Base-by-base conservation (phyloP, 352 stramenopile species). In the Phytophthora pluvialis region DNA sequence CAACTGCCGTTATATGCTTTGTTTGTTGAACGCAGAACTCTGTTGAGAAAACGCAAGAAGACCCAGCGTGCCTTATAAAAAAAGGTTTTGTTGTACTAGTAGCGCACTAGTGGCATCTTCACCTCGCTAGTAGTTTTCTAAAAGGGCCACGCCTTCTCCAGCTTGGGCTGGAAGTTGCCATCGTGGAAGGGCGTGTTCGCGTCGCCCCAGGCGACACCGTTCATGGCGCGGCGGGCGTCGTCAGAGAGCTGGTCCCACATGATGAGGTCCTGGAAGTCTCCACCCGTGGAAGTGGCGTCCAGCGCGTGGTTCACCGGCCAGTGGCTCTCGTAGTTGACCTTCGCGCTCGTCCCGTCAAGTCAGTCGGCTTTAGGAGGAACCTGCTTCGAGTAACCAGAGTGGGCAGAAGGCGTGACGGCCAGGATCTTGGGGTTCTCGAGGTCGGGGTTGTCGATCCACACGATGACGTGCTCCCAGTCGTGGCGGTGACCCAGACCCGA, bases 211-310 rank as follows among this genome's bases (percentile, higher is more conserved):
- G 25, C 16, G 1, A 56, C 48, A 7, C 12, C 31, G 26, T 64
- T 61, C 18, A 72, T 12, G 2, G 64, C 56, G 16, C 36, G 31
- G 10, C 64, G 49, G 15, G 64, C 57, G 6, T 67, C 38, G 7
- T 72, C 55, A 4, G 56, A 58, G 10, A 72, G n/a, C 26, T 72
- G 64, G 1, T 61, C 26, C 49, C 50, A 72, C 57, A 50, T 72
- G 49, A 67, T 67, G 0, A 71, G 36, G 29, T 60, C 56, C 10
- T 67, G 56, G 21, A 55, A 64, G 11, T 67, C 43, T 7, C 64
- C 64, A 4, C 21, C 42, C 13, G 48, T 15, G 0, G 33, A 45
- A 7, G 64, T 67, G 5, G 42, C 35, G 4, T 38, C 58, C 4
- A 66, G 26, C 4, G 44, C 44, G 21, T 67, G 57, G 18, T 67